Percentiles rank a stretch among this genome's conserved stretches.
Evolutionary conservation across 495 filamentous ascomycete species (phyloP).

Genomic region (Aspergillus wentii): DNA sequence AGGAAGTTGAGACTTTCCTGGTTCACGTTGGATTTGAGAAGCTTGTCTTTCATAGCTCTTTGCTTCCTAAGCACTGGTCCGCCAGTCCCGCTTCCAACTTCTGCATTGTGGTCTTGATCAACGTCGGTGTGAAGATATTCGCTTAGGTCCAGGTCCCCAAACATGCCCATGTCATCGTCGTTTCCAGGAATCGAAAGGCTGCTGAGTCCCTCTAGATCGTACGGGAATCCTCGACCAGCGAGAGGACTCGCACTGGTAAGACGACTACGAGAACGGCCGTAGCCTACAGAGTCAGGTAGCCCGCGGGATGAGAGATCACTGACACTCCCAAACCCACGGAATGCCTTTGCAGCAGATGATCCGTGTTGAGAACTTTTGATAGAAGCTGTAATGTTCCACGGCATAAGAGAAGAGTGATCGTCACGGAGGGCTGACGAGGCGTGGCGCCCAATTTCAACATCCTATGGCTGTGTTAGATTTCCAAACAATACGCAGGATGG

Average conservation of each 20-base stretch:
- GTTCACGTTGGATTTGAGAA: conserved; percentile 47
- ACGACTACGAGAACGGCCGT: conserved; percentile 36
- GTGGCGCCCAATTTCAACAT: conserved; percentile 58
- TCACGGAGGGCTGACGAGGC: conserved; percentile 53
- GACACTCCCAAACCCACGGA: conserved; percentile 44
- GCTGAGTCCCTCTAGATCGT: conserved; percentile 29
- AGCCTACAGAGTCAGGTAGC: conserved; percentile 14
- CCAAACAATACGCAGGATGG: neutral
- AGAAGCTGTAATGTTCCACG: conserved; percentile 66
- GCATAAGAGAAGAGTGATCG: conserved; percentile 56
- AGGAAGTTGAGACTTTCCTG: conserved; percentile 57
- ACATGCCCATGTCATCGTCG: conserved; percentile 34
- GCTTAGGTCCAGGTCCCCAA: conserved; percentile 36
- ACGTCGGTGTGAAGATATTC: conserved; percentile 31
- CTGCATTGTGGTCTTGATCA: conserved; percentile 9
- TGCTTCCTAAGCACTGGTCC: conserved; percentile 19
- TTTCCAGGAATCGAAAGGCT: conserved; percentile 26
- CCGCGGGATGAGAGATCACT: conserved; percentile 53
- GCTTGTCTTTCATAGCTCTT: conserved; percentile 32
- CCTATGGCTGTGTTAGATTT: conserved; percentile 20
- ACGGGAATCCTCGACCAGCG: conserved; percentile 43
- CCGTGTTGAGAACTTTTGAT: conserved; percentile 49
- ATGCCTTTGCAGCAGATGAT: conserved; percentile 26
- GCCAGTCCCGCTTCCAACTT: neutral
- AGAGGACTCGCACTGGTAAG: conserved; percentile 60